phyloP scores from a whole-genome alignment of 805 yeast species.

The Pichia sporocuriosa region DNA sequence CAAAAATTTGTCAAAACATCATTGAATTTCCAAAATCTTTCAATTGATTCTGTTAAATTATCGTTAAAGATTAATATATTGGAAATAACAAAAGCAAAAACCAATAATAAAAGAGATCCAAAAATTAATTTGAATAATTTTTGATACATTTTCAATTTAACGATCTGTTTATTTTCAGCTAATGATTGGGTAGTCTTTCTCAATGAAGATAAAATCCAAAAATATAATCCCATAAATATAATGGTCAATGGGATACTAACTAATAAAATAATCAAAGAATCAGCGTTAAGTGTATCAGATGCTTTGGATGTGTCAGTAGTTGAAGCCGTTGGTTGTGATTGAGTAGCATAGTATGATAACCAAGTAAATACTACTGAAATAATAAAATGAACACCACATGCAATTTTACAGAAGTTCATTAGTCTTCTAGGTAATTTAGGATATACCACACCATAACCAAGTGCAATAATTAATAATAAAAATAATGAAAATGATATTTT shows the following conservation, averaged over 20 bases:
- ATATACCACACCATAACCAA: constrained; percentile 93
- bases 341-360: constrained; percentile 35
- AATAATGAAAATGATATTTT: constrained; percentile 86
- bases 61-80: constrained; percentile 67
- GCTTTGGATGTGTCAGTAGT: constrained; percentile 36
- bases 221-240: constrained; percentile 66
- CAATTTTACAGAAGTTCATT: constrained; percentile 65
- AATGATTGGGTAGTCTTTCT: constrained; percentile 67
- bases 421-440: constrained; percentile 70
- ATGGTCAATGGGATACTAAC: constrained; percentile 67
- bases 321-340: constrained; percentile 28
- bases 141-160: constrained; percentile 82
- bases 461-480: constrained; percentile 71
- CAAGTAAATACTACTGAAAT: constrained; percentile 46
- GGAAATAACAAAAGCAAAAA: constrained; percentile 65
- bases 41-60: constrained; percentile 69
- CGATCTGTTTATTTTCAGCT: constrained; percentile 81
- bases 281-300: constrained; percentile 41
- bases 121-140: constrained; percentile 69
- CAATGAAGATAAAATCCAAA: constrained; percentile 65
- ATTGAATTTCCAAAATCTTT: constrained; percentile 85
- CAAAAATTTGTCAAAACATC: constrained; percentile 89
- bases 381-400: constrained; percentile 51
- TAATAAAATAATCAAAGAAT: constrained; percentile 40
- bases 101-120: constrained; percentile 59